Conservation (phyloP, 192 early-diverging fungal species). For the Allomyces macrogynus region DNA sequence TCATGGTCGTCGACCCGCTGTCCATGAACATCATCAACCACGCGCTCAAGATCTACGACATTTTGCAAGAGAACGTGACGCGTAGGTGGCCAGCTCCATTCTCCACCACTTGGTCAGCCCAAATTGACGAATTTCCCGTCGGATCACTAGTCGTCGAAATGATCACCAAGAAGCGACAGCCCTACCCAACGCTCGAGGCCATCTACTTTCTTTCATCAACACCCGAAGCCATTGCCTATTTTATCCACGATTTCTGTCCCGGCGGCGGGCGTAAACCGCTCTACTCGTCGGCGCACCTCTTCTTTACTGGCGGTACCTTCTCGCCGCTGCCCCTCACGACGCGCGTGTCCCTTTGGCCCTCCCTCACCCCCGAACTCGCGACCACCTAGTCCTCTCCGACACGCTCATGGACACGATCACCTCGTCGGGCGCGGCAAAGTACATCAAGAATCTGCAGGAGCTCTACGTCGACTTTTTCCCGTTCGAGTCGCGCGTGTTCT, state of each 20-base stretch:
- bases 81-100: no score
- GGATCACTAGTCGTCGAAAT: slow-evolving; percentile 23
- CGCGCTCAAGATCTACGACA: slow-evolving; percentile 58
- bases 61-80: slow-evolving; percentile 44
- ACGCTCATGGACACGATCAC: slow-evolving; percentile 35
- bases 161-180: slow-evolving; percentile 19
- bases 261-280: slow-evolving; percentile 16
- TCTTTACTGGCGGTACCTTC: background rate
- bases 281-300: slow-evolving; percentile 21
- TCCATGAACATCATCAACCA: slow-evolving; percentile 49
- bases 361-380: no score
- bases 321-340: no score
- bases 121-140: no score
- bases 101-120: no score
- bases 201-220: slow-evolving; percentile 33
- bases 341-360: no score
- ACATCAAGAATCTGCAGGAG: slow-evolving; percentile 48
- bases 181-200: slow-evolving; percentile 32
- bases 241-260: slow-evolving; percentile 24
- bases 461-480: slow-evolving; percentile 63
- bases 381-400: slow-evolving; percentile 33
- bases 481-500: slow-evolving; percentile 41
- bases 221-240: slow-evolving; percentile 14
- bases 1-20: slow-evolving; percentile 57
- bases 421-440: slow-evolving; percentile 25